Conservation (phyloP, 106 monocot genomes). For the Dendrobium chrysotoxum region DNA sequence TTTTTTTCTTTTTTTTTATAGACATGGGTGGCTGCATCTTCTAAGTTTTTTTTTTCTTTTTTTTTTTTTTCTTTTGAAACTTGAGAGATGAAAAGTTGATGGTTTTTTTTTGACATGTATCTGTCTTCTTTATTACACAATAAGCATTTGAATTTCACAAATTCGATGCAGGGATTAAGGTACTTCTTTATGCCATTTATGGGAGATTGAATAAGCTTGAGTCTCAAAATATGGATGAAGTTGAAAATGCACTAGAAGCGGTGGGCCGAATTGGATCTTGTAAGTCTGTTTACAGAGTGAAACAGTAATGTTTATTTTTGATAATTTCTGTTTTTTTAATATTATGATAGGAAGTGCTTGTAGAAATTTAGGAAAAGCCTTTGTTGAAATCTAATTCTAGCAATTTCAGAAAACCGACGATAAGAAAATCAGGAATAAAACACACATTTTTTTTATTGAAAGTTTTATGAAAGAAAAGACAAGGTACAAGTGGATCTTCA, state of each 20-base stretch:
- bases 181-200: conserved; percentile 51
- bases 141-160: background rate
- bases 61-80: background rate
- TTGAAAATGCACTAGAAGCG: conserved; percentile 75
- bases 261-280: conserved; percentile 85
- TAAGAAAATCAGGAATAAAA: too few relatives aligned
- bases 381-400: too few relatives aligned
- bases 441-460: too few relatives aligned
- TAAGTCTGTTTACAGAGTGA: conserved; percentile 25
- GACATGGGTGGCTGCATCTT: background rate
- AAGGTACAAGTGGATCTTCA: too few relatives aligned
- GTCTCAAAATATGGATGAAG: conserved; percentile 57
- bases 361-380: too few relatives aligned
- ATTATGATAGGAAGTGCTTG: too few relatives aligned
- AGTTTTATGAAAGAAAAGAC: too few relatives aligned
- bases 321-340: background rate
- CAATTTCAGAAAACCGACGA: too few relatives aligned
- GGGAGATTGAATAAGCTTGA: conserved; percentile 44
- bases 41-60: background rate
- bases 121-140: background rate
- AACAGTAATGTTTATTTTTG: background rate
- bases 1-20: too few relatives aligned
- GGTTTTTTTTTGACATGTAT: background rate
- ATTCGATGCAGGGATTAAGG: conserved; percentile 36
- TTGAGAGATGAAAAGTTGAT: background rate